Conservation (phyloP, 176 grass and related monocot genomes). For the sorghum (Sorghum bicolor) region DNA sequence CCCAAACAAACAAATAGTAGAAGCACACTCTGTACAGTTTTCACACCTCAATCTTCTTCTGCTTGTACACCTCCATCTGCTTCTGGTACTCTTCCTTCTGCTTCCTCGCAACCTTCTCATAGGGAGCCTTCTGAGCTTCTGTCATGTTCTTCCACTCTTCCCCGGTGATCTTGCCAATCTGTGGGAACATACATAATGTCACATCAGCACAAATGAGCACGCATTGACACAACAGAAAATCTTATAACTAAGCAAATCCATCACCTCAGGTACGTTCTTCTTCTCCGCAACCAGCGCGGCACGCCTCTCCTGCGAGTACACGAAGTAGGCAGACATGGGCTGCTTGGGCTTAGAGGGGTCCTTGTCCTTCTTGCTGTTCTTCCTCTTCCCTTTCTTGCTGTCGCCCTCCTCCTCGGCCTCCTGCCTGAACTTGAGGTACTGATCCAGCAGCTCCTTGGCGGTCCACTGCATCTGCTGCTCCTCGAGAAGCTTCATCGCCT, state of each 20-base stretch:
- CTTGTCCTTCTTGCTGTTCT: conserved; percentile 64
- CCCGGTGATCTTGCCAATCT: conserved; percentile 82
- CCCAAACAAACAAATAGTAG: not conserved
- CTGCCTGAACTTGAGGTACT: conserved; percentile 85
- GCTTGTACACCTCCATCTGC: conserved; percentile 75
- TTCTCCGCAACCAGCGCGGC: conserved; percentile 43
- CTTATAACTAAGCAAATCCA: not conserved
- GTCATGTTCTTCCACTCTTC: conserved; percentile 84
- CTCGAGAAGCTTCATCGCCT: conserved; percentile 91
- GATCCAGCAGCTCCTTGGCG: conserved; percentile 74
- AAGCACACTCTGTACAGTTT: not conserved
- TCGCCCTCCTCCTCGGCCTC: conserved; percentile 36
- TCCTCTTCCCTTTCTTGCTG: conserved; percentile 56
- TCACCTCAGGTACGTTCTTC: conserved; percentile 72
- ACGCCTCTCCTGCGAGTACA: conserved; percentile 71
- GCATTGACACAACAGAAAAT: not conserved
- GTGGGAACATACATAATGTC: not conserved
- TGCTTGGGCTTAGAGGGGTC: conserved; percentile 84
- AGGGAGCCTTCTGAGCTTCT: conserved; percentile 63
- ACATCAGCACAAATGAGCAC: not conserved
- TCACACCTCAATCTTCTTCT: conserved; percentile 64
- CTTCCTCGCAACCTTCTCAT: conserved; percentile 54
- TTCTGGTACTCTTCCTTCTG: conserved; percentile 61
- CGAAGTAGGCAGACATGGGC: conserved; percentile 76
- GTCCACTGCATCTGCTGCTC: conserved; percentile 85